Evolutionary conservation across 2,329 filamentous ascomycete species (phyloP).

Genomic region (Emmonsiellopsis sp.): DNA sequence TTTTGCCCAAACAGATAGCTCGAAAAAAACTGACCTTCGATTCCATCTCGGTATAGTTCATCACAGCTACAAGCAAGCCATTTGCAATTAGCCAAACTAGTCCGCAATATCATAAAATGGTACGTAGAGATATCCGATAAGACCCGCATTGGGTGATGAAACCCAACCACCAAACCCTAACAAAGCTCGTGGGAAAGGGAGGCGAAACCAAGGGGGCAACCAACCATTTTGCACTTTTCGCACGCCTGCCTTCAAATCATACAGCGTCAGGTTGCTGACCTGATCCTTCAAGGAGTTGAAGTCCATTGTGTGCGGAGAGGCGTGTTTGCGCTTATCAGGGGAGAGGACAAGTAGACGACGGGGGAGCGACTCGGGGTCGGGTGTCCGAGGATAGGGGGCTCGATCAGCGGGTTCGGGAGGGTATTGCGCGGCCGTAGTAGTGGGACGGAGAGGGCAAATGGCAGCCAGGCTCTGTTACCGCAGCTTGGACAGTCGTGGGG

Average conservation of each 20-base stretch:
- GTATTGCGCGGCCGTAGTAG: background rate
- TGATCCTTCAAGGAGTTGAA: constrained; percentile 74
- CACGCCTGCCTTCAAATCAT: constrained; percentile 90
- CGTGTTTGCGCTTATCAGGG: background rate
- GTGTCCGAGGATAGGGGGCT: background rate
- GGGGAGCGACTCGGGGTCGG: background rate
- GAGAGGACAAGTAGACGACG: background rate
- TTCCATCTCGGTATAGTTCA: constrained; percentile 98
- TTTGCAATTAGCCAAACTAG: constrained; percentile 3
- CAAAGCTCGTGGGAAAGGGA: background rate
- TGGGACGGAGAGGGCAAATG: too few species aligned
- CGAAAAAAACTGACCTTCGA: constrained; percentile 41
- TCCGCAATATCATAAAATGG: background rate
- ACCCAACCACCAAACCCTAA: background rate
- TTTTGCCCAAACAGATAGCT: background rate
- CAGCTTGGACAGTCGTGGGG: too few species aligned
- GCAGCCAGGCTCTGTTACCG: too few species aligned
- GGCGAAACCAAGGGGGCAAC: constrained; percentile 15
- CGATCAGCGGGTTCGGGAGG: background rate
- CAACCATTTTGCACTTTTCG: constrained; percentile 95
- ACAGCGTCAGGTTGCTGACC: constrained; percentile 85
- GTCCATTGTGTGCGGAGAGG: constrained; percentile 55
- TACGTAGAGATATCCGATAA: background rate
- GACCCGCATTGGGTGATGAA: background rate
- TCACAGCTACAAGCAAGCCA: constrained; percentile 57